Evolutionary conservation across 1,284 basidiomycete genomes (phyloP), one percentile per base, ranked within the genome.

Genomic region (Sutorius eximius): DNA sequence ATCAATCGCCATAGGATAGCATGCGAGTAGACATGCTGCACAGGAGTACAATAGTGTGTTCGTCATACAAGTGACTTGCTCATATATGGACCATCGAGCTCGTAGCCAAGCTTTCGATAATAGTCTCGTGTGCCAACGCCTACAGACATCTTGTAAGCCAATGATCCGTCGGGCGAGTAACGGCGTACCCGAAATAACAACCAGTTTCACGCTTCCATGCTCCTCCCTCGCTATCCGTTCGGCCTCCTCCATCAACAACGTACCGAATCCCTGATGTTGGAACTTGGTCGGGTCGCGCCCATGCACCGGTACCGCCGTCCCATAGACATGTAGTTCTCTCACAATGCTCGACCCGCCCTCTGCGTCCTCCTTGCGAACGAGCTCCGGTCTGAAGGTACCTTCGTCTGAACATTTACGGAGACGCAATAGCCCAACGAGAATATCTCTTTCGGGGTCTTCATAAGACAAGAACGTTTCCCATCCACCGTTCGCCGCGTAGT

Each of bases 391-490:
- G 79, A 95, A 99, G 1, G 97, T 99, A 2, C 95, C 95, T 59
- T 96, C 94, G 55, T 93, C 89, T 3, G 93, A 95, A 70, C 97
- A 99, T 72, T 97, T 98, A 51, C 97, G 82, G 65, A 99, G 75
- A 18, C 97, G 86, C 47, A 99, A 78, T 29, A 99, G 77, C 12
- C 97, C 97, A 55, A 99, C 88, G 48, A 99, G 85, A 67, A 99
- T 99, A 67, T 99, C 97, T 58, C 85, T 86, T 71, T 95, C 93
- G 4, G 96, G 95, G 72, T 99, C 97, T 75, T 99, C 97, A 71
- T 99, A 99, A 20, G 95, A 95, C 16, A 99, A 77, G 82, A 99
- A 99, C 0, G 96, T 98, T 75, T 99, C 97, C 97, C 97, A 99
- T 24, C 96, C 93, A 3, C 93, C 96, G 66, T 99, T 99, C 29